A percentile compares a stretch with the other conserved stretches of the same genome.
Conservation (phyloP, 192 early-diverging fungal genomes). For the Fimicolochytrium jonesii region DNA sequence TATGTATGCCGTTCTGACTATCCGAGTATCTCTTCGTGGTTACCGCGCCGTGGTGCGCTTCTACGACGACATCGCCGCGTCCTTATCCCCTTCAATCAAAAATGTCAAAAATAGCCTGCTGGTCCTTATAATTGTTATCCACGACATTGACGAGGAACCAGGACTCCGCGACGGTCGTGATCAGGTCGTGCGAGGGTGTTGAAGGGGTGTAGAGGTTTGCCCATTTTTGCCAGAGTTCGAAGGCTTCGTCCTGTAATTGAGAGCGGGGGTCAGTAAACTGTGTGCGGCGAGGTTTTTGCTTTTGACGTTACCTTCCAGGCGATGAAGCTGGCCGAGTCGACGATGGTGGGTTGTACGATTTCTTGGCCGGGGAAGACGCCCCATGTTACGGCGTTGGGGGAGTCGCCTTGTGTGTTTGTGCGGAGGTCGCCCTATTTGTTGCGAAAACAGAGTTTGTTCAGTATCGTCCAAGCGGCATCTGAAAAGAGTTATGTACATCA, state of each 20-base stretch:
- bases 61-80: too few species aligned
- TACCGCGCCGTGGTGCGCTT: too few species aligned
- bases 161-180: conserved; percentile 59
- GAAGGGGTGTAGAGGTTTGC: conserved; percentile 58
- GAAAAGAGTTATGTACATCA: conserved; percentile 10
- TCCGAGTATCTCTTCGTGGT: too few species aligned
- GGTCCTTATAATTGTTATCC: conserved; percentile 85
- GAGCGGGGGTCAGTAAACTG: background rate
- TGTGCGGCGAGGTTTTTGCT: background rate
- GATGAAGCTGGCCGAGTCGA: conserved; percentile 80
- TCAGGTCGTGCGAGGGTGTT: conserved; percentile 47
- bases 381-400: conserved; percentile 96
- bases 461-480: background rate
- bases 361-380: conserved; percentile 97
- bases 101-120: conserved; percentile 66
- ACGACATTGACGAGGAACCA: conserved; percentile 95
- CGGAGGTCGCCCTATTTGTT: conserved; percentile 70
- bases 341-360: conserved; percentile 94
- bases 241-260: conserved; percentile 73
- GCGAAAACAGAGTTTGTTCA: background rate
- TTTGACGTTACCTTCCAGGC: conserved; percentile 72
- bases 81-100: conserved; percentile 40
- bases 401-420: conserved; percentile 82
- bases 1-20: too few species aligned
- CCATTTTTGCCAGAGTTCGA: conserved; percentile 90